Evolutionary conservation across 2,329 filamentous ascomycete genomes (phyloP), one percentile per base, ranked within the genome.

Genomic region (Colletotrichum limetticola): DNA sequence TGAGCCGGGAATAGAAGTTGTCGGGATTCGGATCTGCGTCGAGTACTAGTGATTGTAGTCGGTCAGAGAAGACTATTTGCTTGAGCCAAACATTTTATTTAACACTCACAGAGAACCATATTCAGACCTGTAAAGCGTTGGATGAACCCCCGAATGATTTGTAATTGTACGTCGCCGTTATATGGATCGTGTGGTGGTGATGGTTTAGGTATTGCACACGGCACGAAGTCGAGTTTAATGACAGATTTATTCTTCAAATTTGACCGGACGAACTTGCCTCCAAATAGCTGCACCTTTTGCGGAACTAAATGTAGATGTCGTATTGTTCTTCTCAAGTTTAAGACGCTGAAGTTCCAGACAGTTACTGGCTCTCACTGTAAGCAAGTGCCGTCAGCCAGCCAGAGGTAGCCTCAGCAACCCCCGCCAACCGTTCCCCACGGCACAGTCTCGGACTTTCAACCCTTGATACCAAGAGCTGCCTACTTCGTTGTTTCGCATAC

Each of bases 1-100:
- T 97, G 79, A 98, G 88, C 75, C 88, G 85, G 71, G 94, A 91
- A 82, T 95, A 98, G 28, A 95, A 95, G 84, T 98, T 98, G 85
- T 98, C 95, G 78, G 94, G 91, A 35, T 52, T 55, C n/a, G 66
- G 70, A 61, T 42, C 28, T 2, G 55, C 26, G 11, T 71, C 26
- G 3, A 71, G 52, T 22, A 71, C 70, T 66, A 19, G n/a, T 11
- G 4, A n/a, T 49, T 49, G 42, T 9, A 49, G 19, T 49, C 19
- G 2, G 19, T 49, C 42, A 49, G 9, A 49, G 42, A 11, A n/a
- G 16, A 49, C 19, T 1, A 42, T n/a, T 49, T 49, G 19, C 42
- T 19, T 49, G 8, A 9, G 8, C 19, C 3, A 19, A 49, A n/a
- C 19, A 9, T 5, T 35, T 5, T 35, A 12, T 8, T 26, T 4